Conservation (phyloP, 768 basidiomycete genomes). For the Kwoniella pini region DNA sequence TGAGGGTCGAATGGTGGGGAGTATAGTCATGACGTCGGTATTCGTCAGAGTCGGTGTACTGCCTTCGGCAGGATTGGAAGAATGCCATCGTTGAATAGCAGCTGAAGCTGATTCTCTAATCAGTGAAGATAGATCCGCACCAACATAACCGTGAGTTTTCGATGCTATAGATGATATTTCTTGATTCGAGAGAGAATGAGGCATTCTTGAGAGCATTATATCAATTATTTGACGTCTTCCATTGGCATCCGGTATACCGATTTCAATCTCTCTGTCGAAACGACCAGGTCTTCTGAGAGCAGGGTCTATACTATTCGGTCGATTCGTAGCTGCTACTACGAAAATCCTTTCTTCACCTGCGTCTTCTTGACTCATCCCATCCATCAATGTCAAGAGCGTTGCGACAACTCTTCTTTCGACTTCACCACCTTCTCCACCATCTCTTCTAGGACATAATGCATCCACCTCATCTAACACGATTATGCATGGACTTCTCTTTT, state of each 20-base stretch:
- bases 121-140: constrained; percentile 89
- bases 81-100: constrained; percentile 82
- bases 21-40: constrained; percentile 67
- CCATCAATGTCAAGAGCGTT: constrained; percentile 88
- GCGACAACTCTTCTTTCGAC: constrained; percentile 96
- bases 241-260: constrained; percentile 84
- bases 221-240: constrained; percentile 81
- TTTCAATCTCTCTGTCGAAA: constrained; percentile 97
- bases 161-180: constrained; percentile 70
- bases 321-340: constrained; percentile 80
- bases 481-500: constrained; percentile 79
- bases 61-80: constrained; percentile 6
- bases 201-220: constrained; percentile 79
- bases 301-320: constrained; percentile 98
- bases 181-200: constrained; percentile 65
- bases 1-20: constrained; percentile 82
- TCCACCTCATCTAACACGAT: constrained; percentile 96
- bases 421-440: constrained; percentile 87
- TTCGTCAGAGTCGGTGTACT: constrained; percentile 56
- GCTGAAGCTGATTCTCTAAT: constrained; percentile 89
- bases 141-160: constrained; percentile 89
- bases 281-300: constrained; percentile 98
- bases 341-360: constrained; percentile 66
- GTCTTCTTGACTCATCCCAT: constrained; percentile 67
- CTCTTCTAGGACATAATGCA: constrained; percentile 84